These are phyloP conservation scores for Psilocybe cyanescens DNA, from an alignment of 768 basidiomycete genomes.

Conservation along the genomic window DNA sequence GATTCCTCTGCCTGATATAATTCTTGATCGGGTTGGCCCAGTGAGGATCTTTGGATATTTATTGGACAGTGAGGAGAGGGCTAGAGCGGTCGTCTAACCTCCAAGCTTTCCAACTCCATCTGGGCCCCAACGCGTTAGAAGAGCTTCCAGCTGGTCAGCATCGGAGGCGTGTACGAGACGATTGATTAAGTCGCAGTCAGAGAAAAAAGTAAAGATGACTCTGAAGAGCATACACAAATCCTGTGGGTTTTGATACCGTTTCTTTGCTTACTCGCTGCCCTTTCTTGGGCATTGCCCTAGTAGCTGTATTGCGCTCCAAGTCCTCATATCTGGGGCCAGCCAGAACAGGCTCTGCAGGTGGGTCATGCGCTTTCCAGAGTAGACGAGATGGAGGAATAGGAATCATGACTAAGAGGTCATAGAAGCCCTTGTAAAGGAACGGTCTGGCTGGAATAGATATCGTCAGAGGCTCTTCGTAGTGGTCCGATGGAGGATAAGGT, in stretches of 20 bases:
- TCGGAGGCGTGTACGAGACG: slow-evolving; percentile 92
- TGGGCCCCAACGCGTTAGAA: slow-evolving; percentile 86
- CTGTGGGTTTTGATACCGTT: slow-evolving; percentile 84
- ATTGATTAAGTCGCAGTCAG: slow-evolving; percentile 43
- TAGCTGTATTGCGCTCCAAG: slow-evolving; percentile 36
- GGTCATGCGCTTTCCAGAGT: slow-evolving; percentile 52
- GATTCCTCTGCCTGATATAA: slow-evolving; percentile 65
- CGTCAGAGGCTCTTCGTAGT: slow-evolving; percentile 43
- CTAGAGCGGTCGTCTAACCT: slow-evolving; percentile 50
- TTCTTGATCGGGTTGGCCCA: slow-evolving; percentile 92
- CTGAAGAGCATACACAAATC: slow-evolving; percentile 72
- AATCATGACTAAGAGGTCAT: slow-evolving; percentile 81
- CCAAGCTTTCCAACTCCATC: slow-evolving; percentile 89
- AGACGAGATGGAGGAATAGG: slow-evolving; percentile 74
- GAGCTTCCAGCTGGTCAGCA: slow-evolving; percentile 85
- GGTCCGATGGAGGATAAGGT: slow-evolving; percentile 31
- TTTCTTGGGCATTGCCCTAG: slow-evolving; percentile 49
- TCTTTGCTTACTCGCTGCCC: slow-evolving; percentile 80
- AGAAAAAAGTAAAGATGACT: slow-evolving; percentile 25
- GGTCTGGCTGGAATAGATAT: slow-evolving; percentile 67
- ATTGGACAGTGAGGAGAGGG: slow-evolving; percentile 23
- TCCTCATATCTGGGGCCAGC: slow-evolving; percentile 77
- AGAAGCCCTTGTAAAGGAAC: slow-evolving; percentile 88
- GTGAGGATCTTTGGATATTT: slow-evolving; percentile 65
- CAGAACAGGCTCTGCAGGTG: slow-evolving; percentile 47